Percentiles rank a stretch among this genome's conserved stretches.
Evolutionary conservation across 768 basidiomycete species (phyloP).

Genomic region (Agaricus subrufescens): DNA sequence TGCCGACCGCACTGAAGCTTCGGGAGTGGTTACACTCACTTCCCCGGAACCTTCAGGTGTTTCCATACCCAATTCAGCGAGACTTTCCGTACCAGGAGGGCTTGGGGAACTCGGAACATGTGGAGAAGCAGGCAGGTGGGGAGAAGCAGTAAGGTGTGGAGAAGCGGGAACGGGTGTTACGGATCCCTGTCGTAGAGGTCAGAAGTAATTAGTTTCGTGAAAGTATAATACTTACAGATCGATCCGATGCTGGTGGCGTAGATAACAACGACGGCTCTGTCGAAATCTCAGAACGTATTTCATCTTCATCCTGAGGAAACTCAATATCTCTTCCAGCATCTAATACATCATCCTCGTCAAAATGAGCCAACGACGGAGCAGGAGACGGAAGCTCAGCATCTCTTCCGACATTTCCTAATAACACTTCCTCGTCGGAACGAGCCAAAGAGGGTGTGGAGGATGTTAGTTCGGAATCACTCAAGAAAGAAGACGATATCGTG

Average conservation of each 20-base stretch:
- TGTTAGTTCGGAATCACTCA: conserved; percentile 37
- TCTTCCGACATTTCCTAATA: conserved; percentile 3
- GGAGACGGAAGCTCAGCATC: conserved; percentile 30
- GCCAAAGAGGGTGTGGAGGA: conserved; percentile 21
- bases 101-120: conserved; percentile 18
- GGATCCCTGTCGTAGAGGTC: conserved; percentile 8
- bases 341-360: conserved; percentile 11
- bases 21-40: conserved; percentile 35
- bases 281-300: conserved; percentile 29
- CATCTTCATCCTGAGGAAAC: conserved; percentile 9
- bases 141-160: conserved; percentile 1
- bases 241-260: conserved; percentile 25
- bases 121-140: conserved; percentile 2
- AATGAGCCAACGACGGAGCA: conserved; percentile 26
- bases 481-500: conserved; percentile 27
- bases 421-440: conserved; percentile 17
- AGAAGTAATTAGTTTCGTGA: conserved; percentile 2
- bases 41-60: conserved; percentile 37
- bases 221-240: conserved; percentile 28
- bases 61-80: conserved; percentile 27
- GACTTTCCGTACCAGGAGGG: conserved; percentile 32
- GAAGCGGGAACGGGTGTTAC: conserved; percentile 18
- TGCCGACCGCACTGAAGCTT: conserved; percentile 15
- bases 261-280: conserved; percentile 59
- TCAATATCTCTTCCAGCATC: conserved; percentile 12